phyloP scores from a whole-genome alignment of 169 alveolate species.

The Babesia gibsoni region DNA sequence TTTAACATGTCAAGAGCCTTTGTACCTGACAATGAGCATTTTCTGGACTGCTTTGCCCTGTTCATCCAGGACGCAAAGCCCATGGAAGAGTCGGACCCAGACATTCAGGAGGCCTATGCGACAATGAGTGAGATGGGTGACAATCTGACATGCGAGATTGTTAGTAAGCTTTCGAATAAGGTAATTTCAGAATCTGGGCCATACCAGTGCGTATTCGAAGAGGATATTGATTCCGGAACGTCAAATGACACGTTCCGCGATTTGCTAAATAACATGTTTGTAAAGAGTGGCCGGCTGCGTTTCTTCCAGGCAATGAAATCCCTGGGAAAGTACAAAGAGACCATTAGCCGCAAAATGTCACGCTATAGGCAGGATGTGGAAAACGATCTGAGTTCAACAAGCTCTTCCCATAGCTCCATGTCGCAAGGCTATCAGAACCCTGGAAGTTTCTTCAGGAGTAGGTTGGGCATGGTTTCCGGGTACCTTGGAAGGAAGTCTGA shows the following conservation, averaged over 20 bases:
- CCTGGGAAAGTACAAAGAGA: not conserved
- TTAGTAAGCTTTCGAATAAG: conserved; percentile 26
- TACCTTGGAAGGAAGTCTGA: conserved; percentile 31
- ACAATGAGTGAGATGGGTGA: conserved; percentile 5
- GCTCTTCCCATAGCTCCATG: not conserved
- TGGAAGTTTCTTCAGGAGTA: not conserved
- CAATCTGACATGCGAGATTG: conserved; percentile 49
- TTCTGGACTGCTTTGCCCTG: conserved; percentile 56
- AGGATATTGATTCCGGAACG: conserved; percentile 20
- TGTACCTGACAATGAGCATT: conserved; percentile 4
- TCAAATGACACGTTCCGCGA: not conserved
- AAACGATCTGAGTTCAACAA: too few species aligned
- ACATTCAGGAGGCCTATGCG: not conserved
- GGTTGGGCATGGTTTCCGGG: conserved; percentile 34
- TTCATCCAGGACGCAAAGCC: conserved; percentile 36
- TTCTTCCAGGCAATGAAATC: conserved; percentile 48
- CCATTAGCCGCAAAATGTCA: not conserved
- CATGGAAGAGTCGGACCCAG: not conserved
- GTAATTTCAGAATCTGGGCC: conserved; percentile 61
- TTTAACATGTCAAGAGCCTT: conserved; percentile 25
- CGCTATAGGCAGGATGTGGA: not conserved
- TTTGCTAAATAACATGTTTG: conserved; percentile 27
- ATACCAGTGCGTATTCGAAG: conserved; percentile 53
- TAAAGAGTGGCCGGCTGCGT: conserved; percentile 42
- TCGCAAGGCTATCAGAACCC: not conserved